phyloP scores from a whole-genome alignment of 1,139 yeast genomes.

The Meyerozyma athensensis region DNA sequence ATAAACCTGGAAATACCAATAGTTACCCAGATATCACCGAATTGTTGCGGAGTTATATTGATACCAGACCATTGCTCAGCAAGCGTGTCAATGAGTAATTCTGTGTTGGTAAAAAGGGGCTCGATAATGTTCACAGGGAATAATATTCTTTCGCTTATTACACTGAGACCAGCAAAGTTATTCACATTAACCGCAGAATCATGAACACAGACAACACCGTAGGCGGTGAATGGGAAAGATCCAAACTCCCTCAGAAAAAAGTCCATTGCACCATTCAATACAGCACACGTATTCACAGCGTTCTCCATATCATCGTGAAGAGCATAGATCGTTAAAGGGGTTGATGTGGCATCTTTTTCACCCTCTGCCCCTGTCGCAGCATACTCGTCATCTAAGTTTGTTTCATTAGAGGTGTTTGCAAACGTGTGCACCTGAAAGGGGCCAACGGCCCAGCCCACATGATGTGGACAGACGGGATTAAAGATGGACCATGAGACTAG shows the following conservation, averaged over 20 bases:
- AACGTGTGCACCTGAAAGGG: conserved; percentile 64
- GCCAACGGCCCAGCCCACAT: conserved; percentile 95
- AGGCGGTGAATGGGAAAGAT: conserved; percentile 85
- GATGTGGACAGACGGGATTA: conserved; percentile 90
- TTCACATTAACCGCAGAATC: conserved; percentile 47
- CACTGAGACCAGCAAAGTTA: conserved; percentile 74
- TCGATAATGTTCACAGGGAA: conserved; percentile 78
- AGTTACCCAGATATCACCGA: conserved; percentile 89
- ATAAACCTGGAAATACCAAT: conserved; percentile 81
- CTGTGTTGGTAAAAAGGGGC: conserved; percentile 70
- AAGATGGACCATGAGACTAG: conserved; percentile 74
- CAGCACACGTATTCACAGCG: conserved; percentile 72
- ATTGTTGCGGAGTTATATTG: conserved; percentile 75
- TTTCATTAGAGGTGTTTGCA: conserved; percentile 29
- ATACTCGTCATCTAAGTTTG: conserved; percentile 33
- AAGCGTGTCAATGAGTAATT: conserved; percentile 59
- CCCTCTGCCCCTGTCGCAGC: conserved; percentile 38
- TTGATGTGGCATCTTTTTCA: conserved; percentile 36
- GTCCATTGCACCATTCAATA: conserved; percentile 74
- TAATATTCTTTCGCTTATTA: conserved; percentile 60
- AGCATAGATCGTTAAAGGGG: conserved; percentile 54
- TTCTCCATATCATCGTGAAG: conserved; percentile 52
- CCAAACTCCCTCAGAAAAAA: conserved; percentile 86
- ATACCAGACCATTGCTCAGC: conserved; percentile 95
- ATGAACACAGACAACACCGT: conserved; percentile 69